Base-by-base conservation (phyloP, 2,329 filamentous ascomycete genomes). In the Lachnellula cervina region DNA sequence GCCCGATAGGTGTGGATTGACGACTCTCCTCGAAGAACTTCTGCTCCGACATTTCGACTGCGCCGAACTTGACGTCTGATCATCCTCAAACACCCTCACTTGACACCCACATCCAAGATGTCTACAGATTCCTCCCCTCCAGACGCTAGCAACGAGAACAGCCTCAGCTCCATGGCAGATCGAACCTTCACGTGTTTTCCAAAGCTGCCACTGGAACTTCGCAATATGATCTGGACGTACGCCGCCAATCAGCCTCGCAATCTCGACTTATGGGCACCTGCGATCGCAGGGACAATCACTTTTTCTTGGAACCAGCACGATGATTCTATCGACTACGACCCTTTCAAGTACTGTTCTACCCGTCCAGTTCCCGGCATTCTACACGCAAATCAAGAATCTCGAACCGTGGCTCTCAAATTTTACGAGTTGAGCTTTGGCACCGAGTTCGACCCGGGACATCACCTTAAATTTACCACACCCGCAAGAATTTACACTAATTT, bases 231-330 rank as follows among this genome's bases (percentile, higher is more conserved):
- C 13, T 56, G 49, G 54, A 34, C 37, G 14, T n/a, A 21, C n/a
- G 54, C 25, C 9, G 49, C 54, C 8, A 52, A 56, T 13, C 43
- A 38, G 6, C 54, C 49, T 16, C 42, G 54, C 28, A 54, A 54
- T 37, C 52, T 54, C 13, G 52, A 54, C n/a, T 25, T 54, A 13
- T 50, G 46, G 46, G n/a, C 52, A 6, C 37, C 6, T 19, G 3
- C 25, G 2, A 49, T 46, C 21, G 51, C 45, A 19, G 38, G 9
- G 13, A 14, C n/a, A 17, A 38, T n/a, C 19, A 25, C 28, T n/a
- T 37, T 34, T 38, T 14, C 4, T n/a, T n/a, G 16, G 11, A n/a
- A 9, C 6, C 13, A 32, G n/a, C 5, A 3, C 13, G 28, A 32
- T 8, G 13, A n/a, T 16, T 13, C 46, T 7, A 11, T n/a, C 17